A percentile compares a stretch with the other conserved stretches of the same genome.
These are phyloP conservation scores for Dentiscutata heterogama DNA, from an alignment of 371 early-diverging fungal species.

Conservation along the genomic window DNA sequence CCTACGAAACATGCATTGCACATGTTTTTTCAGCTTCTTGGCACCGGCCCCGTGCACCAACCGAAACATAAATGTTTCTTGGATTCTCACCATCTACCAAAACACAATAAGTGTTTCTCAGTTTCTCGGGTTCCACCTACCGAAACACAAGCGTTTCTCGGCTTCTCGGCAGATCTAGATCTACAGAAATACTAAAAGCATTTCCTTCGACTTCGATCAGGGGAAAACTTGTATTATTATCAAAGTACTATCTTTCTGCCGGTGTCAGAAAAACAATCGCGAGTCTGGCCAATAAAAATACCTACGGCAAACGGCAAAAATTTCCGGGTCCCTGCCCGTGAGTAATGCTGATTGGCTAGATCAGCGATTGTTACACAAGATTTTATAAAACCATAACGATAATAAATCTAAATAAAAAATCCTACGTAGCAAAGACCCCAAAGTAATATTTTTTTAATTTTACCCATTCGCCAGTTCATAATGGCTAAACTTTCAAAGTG, in stretches of 20 bases:
- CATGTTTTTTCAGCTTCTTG: slow-evolving; percentile 30
- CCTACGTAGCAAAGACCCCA: slow-evolving; percentile 3
- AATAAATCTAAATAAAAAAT: slow-evolving; percentile 2
- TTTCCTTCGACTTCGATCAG: not conserved
- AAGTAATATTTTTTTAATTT: not conserved
- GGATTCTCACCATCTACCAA: slow-evolving; percentile 41
- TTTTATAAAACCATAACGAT: slow-evolving; percentile 14
- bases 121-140: slow-evolving; percentile 42
- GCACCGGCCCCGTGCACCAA: slow-evolving; percentile 25
- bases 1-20: slow-evolving; percentile 37
- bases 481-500: slow-evolving; percentile 37
- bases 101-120: slow-evolving; percentile 39
- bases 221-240: slow-evolving; percentile 15
- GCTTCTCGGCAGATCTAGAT: slow-evolving; percentile 20
- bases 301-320: not conserved
- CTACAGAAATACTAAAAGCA: too few relatives aligned
- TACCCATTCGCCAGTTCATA: slow-evolving; percentile 4
- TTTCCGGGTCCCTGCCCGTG: not conserved
- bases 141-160: slow-evolving; percentile 26
- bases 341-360: slow-evolving; percentile 22
- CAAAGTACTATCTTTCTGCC: slow-evolving; percentile 38
- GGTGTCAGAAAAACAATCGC: not conserved
- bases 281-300: not conserved
- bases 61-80: slow-evolving; percentile 38
- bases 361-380: slow-evolving; percentile 22